These are phyloP conservation scores for Didymella arachidicola DNA, from an alignment of 2,329 filamentous ascomycete genomes.

Conservation along the genomic window DNA sequence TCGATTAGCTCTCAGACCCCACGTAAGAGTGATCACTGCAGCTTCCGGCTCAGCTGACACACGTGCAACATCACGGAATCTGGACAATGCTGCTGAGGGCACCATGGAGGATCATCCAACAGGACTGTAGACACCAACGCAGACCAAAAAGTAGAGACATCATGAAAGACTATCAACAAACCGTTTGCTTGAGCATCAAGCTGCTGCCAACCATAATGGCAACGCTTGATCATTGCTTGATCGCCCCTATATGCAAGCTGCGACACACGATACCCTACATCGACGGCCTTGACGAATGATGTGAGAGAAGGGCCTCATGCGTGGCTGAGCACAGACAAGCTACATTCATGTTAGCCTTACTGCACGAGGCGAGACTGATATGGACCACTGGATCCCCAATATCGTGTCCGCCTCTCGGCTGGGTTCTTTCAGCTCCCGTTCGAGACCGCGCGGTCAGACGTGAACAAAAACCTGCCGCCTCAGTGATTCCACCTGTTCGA, in stretches of 20 bases:
- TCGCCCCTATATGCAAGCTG: constrained; percentile 3
- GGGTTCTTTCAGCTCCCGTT: constrained; percentile 7
- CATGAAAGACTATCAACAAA: not conserved
- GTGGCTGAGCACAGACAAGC: constrained; percentile 4
- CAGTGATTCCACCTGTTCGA: not conserved
- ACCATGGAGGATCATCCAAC: not conserved
- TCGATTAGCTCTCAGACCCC: not conserved
- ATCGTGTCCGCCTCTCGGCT: constrained; percentile 6
- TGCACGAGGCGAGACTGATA: constrained; percentile 5
- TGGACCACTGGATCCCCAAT: constrained; percentile 15
- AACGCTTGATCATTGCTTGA: not conserved
- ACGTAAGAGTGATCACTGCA: constrained; percentile 2
- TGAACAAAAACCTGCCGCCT: constrained; percentile 4
- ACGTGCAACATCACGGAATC: not conserved
- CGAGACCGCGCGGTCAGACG: constrained; percentile 3
- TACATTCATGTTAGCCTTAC: not conserved
- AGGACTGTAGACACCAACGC: not conserved
- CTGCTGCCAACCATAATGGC: not conserved
- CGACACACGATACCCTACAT: constrained; percentile 8
- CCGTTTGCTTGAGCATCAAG: not conserved
- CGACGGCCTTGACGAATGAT: not conserved
- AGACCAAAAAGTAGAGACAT: not conserved
- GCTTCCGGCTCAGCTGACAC: not conserved
- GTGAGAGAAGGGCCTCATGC: not conserved
- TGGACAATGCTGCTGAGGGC: not conserved